These are phyloP conservation scores for Cutaneotrichosporon dermatis DNA, from an alignment of 1,284 basidiomycete genomes.

Conservation along the genomic window DNA sequence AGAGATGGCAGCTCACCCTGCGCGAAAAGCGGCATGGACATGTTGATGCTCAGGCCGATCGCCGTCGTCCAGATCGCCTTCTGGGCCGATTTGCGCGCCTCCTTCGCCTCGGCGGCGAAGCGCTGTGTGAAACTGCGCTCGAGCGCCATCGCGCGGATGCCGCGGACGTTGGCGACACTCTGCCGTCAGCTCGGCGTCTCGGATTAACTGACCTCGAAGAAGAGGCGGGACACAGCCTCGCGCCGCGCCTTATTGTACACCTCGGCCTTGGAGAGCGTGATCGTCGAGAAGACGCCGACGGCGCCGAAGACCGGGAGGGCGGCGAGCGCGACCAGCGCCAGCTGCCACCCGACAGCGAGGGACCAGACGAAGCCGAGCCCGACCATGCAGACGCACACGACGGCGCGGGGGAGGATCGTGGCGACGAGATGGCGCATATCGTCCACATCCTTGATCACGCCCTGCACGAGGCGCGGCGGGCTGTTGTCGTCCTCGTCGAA, in stretches of 20 bases:
- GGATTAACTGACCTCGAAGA: constrained; percentile 66
- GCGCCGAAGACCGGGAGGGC: constrained; percentile 78
- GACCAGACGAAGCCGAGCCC: constrained; percentile 84
- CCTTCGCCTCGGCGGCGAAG: constrained; percentile 61
- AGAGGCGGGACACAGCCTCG: constrained; percentile 76
- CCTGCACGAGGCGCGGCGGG: constrained; percentile 65
- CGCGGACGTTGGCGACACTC: constrained; percentile 79
- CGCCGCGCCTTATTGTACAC: constrained; percentile 72
- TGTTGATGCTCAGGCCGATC: constrained; percentile 73
- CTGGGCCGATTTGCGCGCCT: constrained; percentile 65
- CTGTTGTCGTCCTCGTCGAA: constrained; percentile 71
- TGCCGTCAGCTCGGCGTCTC: constrained; percentile 38
- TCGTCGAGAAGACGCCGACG: constrained; percentile 61
- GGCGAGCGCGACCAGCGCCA: constrained; percentile 84
- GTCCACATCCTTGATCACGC: constrained; percentile 83
- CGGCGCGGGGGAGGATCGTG: constrained; percentile 65
- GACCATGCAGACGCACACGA: constrained; percentile 77
- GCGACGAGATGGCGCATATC: constrained; percentile 78
- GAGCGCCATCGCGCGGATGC: constrained; percentile 85
- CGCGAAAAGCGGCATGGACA: constrained; percentile 76
- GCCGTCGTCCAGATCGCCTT: constrained; percentile 77
- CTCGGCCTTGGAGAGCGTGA: constrained; percentile 57
- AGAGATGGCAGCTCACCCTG: constrained; percentile 52
- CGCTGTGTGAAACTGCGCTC: constrained; percentile 66
- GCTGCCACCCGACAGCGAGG: constrained; percentile 79